These are phyloP conservation scores for Kodamaea derodonti DNA, from an alignment of 1,139 yeast species.

Conservation along the genomic window DNA sequence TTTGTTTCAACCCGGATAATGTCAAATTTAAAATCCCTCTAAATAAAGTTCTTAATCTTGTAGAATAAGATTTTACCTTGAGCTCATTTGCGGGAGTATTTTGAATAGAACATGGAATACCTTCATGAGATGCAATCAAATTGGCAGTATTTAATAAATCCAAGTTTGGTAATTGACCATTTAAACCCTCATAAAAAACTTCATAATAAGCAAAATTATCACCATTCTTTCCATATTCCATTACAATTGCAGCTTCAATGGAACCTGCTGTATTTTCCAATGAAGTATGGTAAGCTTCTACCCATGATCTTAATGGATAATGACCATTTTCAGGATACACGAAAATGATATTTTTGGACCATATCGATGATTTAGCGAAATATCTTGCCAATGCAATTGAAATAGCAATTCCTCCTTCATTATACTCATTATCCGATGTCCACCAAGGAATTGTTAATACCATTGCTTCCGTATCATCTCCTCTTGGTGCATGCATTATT, in stretches of 20 bases:
- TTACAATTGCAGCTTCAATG: constrained; percentile 83
- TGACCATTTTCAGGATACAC: constrained; percentile 77
- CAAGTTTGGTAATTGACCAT: constrained; percentile 93
- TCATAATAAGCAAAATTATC: constrained; percentile 78
- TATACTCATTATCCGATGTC: constrained; percentile 53
- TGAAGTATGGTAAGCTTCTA: constrained; percentile 85
- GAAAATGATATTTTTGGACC: constrained; percentile 92
- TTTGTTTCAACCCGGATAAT: constrained; percentile 60
- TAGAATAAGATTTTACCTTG: constrained; percentile 41
- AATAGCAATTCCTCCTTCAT: constrained; percentile 78
- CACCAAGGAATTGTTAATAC: constrained; percentile 88
- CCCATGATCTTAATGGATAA: constrained; percentile 79
- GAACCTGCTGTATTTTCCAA: constrained; percentile 92
- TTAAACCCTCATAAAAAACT: constrained; percentile 78
- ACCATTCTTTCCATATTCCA: constrained; percentile 67
- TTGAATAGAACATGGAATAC: constrained; percentile 66
- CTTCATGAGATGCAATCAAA: constrained; percentile 68
- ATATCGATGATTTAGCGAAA: constrained; percentile 79
- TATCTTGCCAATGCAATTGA: constrained; percentile 73
- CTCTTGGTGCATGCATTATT: constrained; percentile 86
- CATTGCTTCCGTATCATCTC: constrained; percentile 95
- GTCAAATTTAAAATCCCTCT: constrained; percentile 68
- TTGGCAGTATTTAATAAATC: constrained; percentile 84
- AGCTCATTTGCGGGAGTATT: constrained; percentile 48
- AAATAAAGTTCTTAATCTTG: constrained; percentile 58